phyloP scores from a whole-genome alignment of 1,284 basidiomycete species.

The Pterulicium gracile region DNA sequence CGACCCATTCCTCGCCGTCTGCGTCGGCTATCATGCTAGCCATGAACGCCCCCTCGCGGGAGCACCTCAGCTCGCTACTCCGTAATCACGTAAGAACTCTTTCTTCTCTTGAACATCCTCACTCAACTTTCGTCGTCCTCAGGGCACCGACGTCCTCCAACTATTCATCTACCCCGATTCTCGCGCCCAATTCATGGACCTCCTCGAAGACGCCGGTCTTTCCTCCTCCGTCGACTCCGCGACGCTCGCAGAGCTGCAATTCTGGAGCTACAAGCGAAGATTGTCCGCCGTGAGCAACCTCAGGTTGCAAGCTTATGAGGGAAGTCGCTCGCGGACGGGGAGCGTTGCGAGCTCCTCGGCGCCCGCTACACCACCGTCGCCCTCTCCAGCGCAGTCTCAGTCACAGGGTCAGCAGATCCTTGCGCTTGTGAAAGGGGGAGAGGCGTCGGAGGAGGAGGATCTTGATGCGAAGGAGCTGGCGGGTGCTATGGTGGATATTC shows the following conservation, averaged over 20 bases:
- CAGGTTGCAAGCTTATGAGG: too few relatives aligned
- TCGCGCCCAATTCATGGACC: constrained; percentile 44
- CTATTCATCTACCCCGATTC: constrained; percentile 64
- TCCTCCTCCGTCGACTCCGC: not conserved
- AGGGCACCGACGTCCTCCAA: constrained; percentile 46
- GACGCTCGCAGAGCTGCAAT: not conserved
- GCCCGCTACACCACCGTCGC: too few relatives aligned
- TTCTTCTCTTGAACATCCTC: constrained; percentile 4
- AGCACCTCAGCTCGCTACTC: constrained; percentile 39
- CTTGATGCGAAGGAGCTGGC: too few relatives aligned
- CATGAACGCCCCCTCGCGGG: constrained; percentile 23
- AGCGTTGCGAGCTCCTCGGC: too few relatives aligned
- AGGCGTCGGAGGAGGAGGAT: too few relatives aligned
- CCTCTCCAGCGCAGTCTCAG: too few relatives aligned
- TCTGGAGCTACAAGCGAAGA: not conserved
- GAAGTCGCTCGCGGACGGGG: too few relatives aligned
- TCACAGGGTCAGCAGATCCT: too few relatives aligned
- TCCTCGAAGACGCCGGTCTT: constrained; percentile 21
- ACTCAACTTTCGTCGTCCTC: constrained; percentile 4
- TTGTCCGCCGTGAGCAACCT: not conserved
- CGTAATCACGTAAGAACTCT: constrained; percentile 42
- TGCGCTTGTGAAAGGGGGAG: too few relatives aligned
- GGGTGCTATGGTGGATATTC: too few relatives aligned
- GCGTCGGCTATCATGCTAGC: constrained; percentile 7
- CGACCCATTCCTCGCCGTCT: constrained; percentile 19